Evolutionary conservation across 108 stramenopile species (phyloP).

Genomic region (Nitzschia putrida): DNA sequence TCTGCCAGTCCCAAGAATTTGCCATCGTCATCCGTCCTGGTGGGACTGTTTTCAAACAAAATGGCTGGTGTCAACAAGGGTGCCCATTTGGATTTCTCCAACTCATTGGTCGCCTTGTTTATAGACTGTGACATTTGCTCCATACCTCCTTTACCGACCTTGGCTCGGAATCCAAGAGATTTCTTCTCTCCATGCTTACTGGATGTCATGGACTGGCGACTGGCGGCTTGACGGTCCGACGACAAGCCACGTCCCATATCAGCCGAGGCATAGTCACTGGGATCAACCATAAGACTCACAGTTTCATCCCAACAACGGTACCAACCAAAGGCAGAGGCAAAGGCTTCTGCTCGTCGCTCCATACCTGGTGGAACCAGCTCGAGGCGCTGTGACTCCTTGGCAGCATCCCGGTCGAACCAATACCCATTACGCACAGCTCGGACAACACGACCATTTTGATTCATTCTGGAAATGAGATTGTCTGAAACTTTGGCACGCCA

Average conservation of each 20-base stretch:
- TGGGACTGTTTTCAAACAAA: slow-evolving; percentile 59
- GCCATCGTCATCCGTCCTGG: slow-evolving; percentile 75
- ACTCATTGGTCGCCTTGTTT: slow-evolving; percentile 27
- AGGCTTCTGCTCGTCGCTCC: slow-evolving; percentile 78
- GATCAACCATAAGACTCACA: slow-evolving; percentile 59
- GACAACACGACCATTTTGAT: slow-evolving; percentile 72
- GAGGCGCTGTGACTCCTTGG: slow-evolving; percentile 70
- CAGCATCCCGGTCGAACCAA: slow-evolving; percentile 84
- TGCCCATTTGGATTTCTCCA: slow-evolving; percentile 56
- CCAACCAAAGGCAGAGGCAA: slow-evolving; percentile 89
- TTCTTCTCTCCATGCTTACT: slow-evolving; percentile 65
- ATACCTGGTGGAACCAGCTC: slow-evolving; percentile 62
- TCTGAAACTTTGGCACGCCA: slow-evolving; percentile 88
- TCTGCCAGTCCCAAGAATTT: slow-evolving; percentile 77
- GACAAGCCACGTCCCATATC: slow-evolving; percentile 59
- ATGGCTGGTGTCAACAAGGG: slow-evolving; percentile 69
- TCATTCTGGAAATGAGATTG: slow-evolving; percentile 75
- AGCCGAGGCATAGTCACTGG: slow-evolving; percentile 47
- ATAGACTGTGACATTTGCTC: slow-evolving; percentile 35
- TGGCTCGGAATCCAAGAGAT: slow-evolving; percentile 78
- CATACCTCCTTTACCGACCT: slow-evolving; percentile 36
- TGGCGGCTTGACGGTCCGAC: slow-evolving; percentile 62
- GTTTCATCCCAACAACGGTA: slow-evolving; percentile 87
- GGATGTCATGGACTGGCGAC: slow-evolving; percentile 42
- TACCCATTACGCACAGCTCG: slow-evolving; percentile 77